Conservation (phyloP, 768 basidiomycete species). For the Neoboletus magnificus region DNA sequence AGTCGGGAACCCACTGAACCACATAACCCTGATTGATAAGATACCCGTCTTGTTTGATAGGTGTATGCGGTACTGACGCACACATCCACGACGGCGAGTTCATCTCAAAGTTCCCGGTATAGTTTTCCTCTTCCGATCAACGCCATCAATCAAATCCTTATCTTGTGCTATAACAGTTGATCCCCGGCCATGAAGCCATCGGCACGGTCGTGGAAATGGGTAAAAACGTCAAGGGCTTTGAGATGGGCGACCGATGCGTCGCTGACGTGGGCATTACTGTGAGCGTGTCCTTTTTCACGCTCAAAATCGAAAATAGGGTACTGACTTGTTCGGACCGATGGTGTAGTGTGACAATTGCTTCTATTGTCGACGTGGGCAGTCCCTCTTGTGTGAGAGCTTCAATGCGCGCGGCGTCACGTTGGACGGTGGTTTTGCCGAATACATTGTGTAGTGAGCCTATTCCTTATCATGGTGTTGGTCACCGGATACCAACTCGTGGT, state of each 20-base stretch:
- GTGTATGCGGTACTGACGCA: slow-evolving; percentile 61
- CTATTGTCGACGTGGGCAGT: slow-evolving; percentile 82
- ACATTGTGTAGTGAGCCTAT: slow-evolving; percentile 69
- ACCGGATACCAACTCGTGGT: not conserved
- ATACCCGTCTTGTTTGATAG: slow-evolving; percentile 21
- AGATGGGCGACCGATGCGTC: slow-evolving; percentile 76
- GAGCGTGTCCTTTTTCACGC: slow-evolving; percentile 24
- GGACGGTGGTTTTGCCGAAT: slow-evolving; percentile 89
- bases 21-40: not conserved
- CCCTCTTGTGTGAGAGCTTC: slow-evolving; percentile 83
- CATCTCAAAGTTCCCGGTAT: slow-evolving; percentile 57
- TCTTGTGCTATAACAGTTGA: slow-evolving; percentile 42
- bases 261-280: slow-evolving; percentile 77
- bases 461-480: not conserved
- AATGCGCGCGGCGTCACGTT: slow-evolving; percentile 73
- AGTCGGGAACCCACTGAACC: slow-evolving; percentile 6
- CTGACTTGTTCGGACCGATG: slow-evolving; percentile 1
- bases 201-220: slow-evolving; percentile 73
- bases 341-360: slow-evolving; percentile 78
- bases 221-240: slow-evolving; percentile 75
- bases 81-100: slow-evolving; percentile 66
- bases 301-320: not conserved
- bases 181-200: slow-evolving; percentile 74
- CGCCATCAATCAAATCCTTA: slow-evolving; percentile 18
- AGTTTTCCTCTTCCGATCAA: slow-evolving; percentile 11